Conservation (phyloP, 2,329 filamentous ascomycete genomes). For the Venturiaceae sp. region DNA sequence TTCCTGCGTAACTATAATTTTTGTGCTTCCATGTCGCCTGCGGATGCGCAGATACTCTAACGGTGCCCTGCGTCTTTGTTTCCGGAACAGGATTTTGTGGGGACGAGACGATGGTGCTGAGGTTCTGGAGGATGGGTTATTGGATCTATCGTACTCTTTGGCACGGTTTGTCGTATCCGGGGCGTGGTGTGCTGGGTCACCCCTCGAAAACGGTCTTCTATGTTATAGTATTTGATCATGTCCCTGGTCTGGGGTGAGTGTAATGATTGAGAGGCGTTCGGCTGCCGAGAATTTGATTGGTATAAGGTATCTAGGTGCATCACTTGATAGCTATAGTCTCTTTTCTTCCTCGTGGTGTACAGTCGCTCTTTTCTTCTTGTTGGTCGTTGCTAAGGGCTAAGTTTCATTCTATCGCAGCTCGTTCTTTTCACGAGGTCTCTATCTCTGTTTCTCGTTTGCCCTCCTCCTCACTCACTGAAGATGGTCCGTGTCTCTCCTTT, state of each 20-base stretch:
- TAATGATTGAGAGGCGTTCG: not conserved
- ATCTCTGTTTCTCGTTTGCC: not conserved
- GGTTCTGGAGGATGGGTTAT: no score
- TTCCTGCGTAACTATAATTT: not conserved
- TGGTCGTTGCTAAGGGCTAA: not conserved
- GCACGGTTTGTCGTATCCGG: no score
- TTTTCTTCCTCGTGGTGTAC: not conserved
- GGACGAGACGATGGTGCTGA: no score
- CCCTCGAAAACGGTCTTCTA: no score
- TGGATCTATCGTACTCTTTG: no score
- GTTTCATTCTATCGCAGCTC: no score
- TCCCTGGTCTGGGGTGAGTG: not conserved
- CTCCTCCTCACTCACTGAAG: not conserved
- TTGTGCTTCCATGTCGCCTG: no score
- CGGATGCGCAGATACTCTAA: no score
- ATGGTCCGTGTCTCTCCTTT: not conserved
- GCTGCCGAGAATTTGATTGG: not conserved
- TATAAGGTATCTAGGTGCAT: not conserved
- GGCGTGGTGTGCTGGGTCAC: no score
- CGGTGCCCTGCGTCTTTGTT: no score
- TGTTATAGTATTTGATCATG: not conserved
- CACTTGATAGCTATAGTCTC: not conserved
- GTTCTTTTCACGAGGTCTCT: no score
- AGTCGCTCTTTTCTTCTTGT: not conserved
- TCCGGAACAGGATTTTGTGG: no score